Evolutionary conservation across 2,329 filamentous ascomycete genomes (phyloP).

Genomic region (Rhinocladiella similis): DNA sequence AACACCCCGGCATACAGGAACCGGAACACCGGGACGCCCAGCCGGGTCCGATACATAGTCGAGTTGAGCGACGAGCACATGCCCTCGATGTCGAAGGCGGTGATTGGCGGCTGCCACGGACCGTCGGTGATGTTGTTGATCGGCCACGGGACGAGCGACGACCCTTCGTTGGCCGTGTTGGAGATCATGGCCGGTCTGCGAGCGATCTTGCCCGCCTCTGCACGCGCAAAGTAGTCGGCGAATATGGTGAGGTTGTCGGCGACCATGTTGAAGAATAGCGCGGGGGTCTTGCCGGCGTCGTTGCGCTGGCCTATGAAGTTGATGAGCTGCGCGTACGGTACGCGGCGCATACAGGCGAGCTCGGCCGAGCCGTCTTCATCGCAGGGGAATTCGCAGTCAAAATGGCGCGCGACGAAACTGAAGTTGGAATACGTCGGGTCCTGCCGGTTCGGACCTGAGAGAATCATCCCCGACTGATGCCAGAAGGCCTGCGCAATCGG

Average conservation of each 20-base stretch:
- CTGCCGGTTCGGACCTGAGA: conserved; percentile 6
- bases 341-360: conserved; percentile 33
- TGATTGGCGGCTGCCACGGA: background rate
- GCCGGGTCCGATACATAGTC: conserved; percentile 8
- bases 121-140: conserved; percentile 4
- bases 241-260: conserved; percentile 33
- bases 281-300: conserved; percentile 13
- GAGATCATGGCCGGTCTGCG: conserved; percentile 10
- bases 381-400: conserved; percentile 31
- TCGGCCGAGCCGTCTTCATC: conserved; percentile 26
- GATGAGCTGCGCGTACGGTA: conserved; percentile 30
- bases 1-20: conserved; percentile 45
- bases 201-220: conserved; percentile 18
- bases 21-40: conserved; percentile 39
- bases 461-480: conserved; percentile 22
- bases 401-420: conserved; percentile 32
- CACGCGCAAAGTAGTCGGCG: conserved; percentile 30
- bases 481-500: conserved; percentile 26
- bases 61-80: background rate
- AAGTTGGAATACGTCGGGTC: conserved; percentile 31
- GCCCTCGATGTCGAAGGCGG: background rate
- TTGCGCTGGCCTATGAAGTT: conserved; percentile 32
- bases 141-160: conserved; percentile 3
- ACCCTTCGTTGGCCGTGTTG: conserved; percentile 24
- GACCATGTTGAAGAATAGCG: conserved; percentile 25